Percentiles rank a stretch among this genome's conserved stretches.
These are phyloP conservation scores for Arxiozyma telluris DNA, from an alignment of 1,139 yeast genomes.

Conservation along the genomic window DNA sequence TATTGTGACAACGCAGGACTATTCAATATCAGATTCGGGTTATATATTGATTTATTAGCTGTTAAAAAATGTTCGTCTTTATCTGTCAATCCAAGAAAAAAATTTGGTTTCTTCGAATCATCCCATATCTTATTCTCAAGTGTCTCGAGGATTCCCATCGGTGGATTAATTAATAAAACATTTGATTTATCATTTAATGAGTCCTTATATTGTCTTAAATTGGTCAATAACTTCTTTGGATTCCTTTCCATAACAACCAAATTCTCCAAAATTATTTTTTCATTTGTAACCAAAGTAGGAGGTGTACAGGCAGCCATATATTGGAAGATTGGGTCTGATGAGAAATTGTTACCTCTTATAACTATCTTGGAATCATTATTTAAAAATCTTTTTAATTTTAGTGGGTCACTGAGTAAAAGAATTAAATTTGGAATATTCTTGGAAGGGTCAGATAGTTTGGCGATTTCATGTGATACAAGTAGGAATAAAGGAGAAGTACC, in stretches of 20 bases:
- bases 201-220: constrained; percentile 37
- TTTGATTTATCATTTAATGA: constrained; percentile 40
- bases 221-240: constrained; percentile 44
- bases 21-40: not conserved
- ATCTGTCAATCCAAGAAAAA: constrained; percentile 36
- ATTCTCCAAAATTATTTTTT: constrained; percentile 38
- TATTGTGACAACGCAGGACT: not conserved
- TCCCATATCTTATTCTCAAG: constrained; percentile 29
- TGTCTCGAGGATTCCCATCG: constrained; percentile 54
- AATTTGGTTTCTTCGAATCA: not conserved
- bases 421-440: constrained; percentile 33
- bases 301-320: constrained; percentile 34
- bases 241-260: constrained; percentile 40
- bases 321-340: constrained; percentile 11
- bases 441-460: constrained; percentile 30
- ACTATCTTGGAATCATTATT: constrained; percentile 34
- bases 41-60: not conserved
- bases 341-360: constrained; percentile 5
- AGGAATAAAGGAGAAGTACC: constrained; percentile 40
- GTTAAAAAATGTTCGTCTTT: not conserved
- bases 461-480: constrained; percentile 33
- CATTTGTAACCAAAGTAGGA: constrained; percentile 31
- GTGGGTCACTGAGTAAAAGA: constrained; percentile 36
- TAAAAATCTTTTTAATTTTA: constrained; percentile 35
- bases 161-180: constrained; percentile 67